Percentiles rank a stretch among this genome's conserved stretches.
Evolutionary conservation across 805 yeast species (phyloP).

Genomic region (Teunomyces panamensis): DNA sequence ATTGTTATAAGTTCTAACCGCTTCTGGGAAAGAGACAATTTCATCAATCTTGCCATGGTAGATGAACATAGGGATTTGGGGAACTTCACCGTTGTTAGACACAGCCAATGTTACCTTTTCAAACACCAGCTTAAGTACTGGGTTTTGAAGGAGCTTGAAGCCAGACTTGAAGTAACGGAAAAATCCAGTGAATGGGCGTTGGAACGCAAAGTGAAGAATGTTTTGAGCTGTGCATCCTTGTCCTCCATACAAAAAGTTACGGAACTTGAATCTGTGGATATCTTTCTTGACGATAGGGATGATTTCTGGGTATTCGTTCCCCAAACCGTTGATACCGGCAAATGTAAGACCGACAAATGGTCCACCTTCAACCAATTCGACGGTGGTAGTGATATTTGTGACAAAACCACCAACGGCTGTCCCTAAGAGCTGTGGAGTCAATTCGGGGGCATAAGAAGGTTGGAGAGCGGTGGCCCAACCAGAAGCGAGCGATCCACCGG

Average conservation of each 20-base stretch:
- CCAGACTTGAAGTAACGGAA: constrained; percentile 3
- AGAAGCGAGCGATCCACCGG: constrained; percentile 24
- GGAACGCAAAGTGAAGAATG: not conserved
- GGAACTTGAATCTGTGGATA: not conserved
- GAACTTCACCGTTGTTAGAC: constrained; percentile 5
- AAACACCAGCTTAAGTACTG: constrained; percentile 16
- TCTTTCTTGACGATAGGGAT: constrained; percentile 1
- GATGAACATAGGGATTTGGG: constrained; percentile 10
- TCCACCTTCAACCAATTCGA: constrained; percentile 21
- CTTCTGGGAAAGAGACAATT: constrained; percentile 8
- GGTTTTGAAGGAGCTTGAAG: constrained; percentile 12
- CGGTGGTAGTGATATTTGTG: constrained; percentile 27
- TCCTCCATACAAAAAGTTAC: not conserved
- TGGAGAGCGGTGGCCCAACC: constrained; percentile 24
- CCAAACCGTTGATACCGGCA: constrained; percentile 28
- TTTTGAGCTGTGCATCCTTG: not conserved
- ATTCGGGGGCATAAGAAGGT: constrained; percentile 23
- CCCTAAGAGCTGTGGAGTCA: constrained; percentile 17
- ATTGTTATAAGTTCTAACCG: constrained; percentile 8
- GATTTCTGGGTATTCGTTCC: constrained; percentile 26
- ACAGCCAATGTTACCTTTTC: constrained; percentile 8
- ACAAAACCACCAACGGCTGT: constrained; percentile 37
- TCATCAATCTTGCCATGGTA: constrained; percentile 11
- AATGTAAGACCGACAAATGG: constrained; percentile 28
- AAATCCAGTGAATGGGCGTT: not conserved